Evolutionary conservation across 192 early-diverging fungal species (phyloP).

Genomic region (Backusella westeae): DNA sequence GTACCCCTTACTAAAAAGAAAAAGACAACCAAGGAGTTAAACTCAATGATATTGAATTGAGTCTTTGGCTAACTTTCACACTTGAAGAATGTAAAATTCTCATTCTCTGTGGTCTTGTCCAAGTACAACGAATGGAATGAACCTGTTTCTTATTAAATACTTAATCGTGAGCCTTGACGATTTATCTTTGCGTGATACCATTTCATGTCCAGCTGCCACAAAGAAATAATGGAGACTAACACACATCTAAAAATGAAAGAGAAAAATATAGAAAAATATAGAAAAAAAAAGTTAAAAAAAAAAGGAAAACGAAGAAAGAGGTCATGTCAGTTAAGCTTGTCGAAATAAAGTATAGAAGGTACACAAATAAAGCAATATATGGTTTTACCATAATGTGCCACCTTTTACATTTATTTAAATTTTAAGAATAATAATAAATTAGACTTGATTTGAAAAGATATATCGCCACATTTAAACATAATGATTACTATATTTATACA

Average conservation of each 20-base stretch:
- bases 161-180: not conserved
- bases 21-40: not conserved
- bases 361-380: not conserved
- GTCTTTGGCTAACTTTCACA: conserved; percentile 9
- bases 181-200: not conserved
- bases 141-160: not conserved
- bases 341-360: not conserved
- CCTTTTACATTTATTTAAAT: not conserved
- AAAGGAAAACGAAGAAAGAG: not conserved
- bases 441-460: not conserved
- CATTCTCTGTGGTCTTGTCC: conserved; percentile 5
- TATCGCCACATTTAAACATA: not conserved
- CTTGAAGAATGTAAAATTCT: conserved; percentile 15
- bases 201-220: conserved; percentile 19
- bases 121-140: conserved; percentile 5
- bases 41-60: conserved; percentile 3
- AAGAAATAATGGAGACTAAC: conserved; percentile 31
- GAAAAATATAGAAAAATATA: not conserved
- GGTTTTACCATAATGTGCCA: conserved; percentile 10
- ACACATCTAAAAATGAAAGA: conserved; percentile 22
- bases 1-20: not conserved
- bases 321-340: not conserved
- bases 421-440: conserved; percentile 2
- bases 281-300: not conserved
- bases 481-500: not conserved